These are phyloP conservation scores for Stephania cephalantha DNA, from an alignment of 164 flowering plant species.

Conservation along the genomic window DNA sequence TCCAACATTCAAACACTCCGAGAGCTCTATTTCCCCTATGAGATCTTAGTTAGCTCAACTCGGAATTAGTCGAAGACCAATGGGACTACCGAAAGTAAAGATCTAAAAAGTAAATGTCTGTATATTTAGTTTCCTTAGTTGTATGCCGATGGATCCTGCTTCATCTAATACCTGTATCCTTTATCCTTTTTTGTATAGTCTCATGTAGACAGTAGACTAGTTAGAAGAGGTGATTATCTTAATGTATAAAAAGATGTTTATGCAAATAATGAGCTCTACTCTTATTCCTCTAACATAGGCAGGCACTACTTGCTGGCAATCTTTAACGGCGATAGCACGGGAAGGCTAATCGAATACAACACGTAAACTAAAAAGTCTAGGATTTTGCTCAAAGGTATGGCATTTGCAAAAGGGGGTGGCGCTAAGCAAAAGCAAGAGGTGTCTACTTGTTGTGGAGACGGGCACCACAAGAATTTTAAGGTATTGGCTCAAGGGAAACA, in stretches of 20 bases:
- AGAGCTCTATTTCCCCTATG: too few relatives aligned
- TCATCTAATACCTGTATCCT: too few relatives aligned
- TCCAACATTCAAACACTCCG: too few relatives aligned
- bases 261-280: neutral
- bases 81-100: neutral
- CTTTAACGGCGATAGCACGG: constrained; percentile 27
- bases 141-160: too few relatives aligned
- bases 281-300: constrained; percentile 1
- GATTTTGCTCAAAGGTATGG: constrained; percentile 17
- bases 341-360: constrained; percentile 40
- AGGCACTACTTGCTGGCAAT: constrained; percentile 14
- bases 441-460: constrained; percentile 34
- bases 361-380: constrained; percentile 19
- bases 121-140: too few relatives aligned
- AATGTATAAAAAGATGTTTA: too few relatives aligned
- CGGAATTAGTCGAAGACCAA: too few relatives aligned
- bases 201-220: too few relatives aligned
- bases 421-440: constrained; percentile 27
- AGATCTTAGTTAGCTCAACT: too few relatives aligned
- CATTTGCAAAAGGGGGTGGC: constrained; percentile 45
- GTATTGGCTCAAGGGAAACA: constrained; percentile 17
- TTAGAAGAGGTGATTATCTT: too few relatives aligned
- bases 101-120: neutral
- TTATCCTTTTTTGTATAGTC: too few relatives aligned
- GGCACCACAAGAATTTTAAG: constrained; percentile 4